A percentile compares a stretch with the other conserved stretches of the same genome.
Conservation (phyloP, 176 grass and related monocot species). For the Raddia distichophylla region DNA sequence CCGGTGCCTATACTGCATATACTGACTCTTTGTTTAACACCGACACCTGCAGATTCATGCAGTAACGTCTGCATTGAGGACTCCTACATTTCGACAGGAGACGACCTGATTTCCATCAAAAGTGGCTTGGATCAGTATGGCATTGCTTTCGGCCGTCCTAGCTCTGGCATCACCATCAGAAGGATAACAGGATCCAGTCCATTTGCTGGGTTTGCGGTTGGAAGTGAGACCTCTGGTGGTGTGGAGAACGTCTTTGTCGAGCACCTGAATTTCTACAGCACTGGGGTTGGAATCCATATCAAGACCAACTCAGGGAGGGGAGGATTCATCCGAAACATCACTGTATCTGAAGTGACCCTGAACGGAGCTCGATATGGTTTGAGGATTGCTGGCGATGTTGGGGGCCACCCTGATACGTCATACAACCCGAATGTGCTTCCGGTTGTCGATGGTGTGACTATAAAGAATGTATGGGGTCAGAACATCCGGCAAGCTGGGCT, state of each 20-base stretch:
- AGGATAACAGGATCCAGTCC: conserved; percentile 61
- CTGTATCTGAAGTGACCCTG: conserved; percentile 62
- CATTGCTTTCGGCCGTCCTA: conserved; percentile 61
- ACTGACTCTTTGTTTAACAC: too few relatives aligned
- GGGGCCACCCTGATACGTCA: conserved; percentile 58
- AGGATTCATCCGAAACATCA: conserved; percentile 72
- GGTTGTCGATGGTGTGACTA: conserved; percentile 42
- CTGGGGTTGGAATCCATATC: conserved; percentile 64
- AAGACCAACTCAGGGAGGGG: conserved; percentile 79
- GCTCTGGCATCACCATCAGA: conserved; percentile 65
- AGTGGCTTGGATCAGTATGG: conserved; percentile 86
- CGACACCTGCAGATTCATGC: conserved; percentile 62
- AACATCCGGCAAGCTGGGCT: conserved; percentile 62
- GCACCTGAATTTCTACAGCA: conserved; percentile 56
- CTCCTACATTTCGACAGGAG: conserved; percentile 74
- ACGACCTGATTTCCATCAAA: conserved; percentile 77
- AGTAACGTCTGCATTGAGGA: conserved; percentile 78
- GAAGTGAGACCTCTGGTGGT: conserved; percentile 76
- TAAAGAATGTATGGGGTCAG: conserved; percentile 70
- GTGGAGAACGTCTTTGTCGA: conserved; percentile 60
- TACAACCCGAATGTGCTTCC: conserved; percentile 57
- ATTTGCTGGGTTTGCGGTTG: conserved; percentile 70
- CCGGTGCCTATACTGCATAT: too few relatives aligned
- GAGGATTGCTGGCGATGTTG: conserved; percentile 60
- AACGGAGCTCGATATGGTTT: conserved; percentile 57